Conservation (phyloP, 1,284 basidiomycete species). For the Puccinia brachypodii region DNA sequence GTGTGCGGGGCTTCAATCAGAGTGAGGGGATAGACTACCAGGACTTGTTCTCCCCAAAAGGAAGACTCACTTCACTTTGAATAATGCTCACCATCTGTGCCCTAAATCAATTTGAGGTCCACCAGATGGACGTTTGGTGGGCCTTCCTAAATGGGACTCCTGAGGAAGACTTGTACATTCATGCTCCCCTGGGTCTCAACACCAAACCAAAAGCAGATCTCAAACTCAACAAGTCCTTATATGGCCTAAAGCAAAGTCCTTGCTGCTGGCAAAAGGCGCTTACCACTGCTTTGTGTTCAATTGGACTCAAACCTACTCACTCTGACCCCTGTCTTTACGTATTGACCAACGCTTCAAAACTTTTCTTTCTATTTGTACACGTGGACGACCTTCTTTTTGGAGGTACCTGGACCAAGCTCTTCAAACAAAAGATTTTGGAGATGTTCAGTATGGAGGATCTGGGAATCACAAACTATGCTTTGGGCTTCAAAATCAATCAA, state of each 20-base stretch:
- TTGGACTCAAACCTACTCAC: neutral
- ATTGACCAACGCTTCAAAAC: neutral
- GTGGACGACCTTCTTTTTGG: neutral
- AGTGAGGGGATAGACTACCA: too few species aligned
- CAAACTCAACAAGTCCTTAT: slow-evolving; percentile 1
- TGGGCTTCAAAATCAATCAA: neutral
- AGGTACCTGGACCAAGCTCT: neutral
- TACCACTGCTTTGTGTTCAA: neutral
- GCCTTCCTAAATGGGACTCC: too few species aligned
- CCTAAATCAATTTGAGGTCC: too few species aligned
- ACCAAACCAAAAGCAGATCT: neutral
- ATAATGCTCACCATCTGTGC: too few species aligned
- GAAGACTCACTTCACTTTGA: too few species aligned
- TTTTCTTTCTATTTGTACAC: neutral
- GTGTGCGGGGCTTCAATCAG: too few species aligned
- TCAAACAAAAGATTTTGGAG: neutral
- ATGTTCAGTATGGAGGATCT: slow-evolving; percentile 9
- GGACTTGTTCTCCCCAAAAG: too few species aligned
- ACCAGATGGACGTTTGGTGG: too few species aligned
- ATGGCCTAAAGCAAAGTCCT: neutral
- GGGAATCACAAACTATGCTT: neutral
- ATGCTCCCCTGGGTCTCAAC: too few species aligned
- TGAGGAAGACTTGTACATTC: too few species aligned
- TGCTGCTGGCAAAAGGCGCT: neutral
- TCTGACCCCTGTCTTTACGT: neutral